Conservation (phyloP, 2,329 filamentous ascomycete species). For the Aureobasidium subglaciale region DNA sequence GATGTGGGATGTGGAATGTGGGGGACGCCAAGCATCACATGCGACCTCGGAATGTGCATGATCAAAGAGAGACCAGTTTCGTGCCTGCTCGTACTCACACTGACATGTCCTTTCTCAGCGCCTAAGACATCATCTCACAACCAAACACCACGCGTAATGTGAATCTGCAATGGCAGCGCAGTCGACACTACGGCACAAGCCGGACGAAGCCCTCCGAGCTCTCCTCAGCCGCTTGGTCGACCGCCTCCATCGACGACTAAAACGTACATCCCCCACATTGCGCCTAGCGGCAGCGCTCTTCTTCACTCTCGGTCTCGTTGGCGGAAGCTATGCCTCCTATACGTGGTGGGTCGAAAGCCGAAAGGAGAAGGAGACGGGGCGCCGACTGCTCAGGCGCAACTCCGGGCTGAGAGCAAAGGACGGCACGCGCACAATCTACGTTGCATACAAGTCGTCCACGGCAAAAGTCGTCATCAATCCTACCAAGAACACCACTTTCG, state of each 20-base stretch:
- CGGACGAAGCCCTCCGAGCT: slow-evolving; percentile 37
- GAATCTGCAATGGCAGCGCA: slow-evolving; percentile 65
- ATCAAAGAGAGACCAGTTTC: not conserved
- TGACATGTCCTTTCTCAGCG: not conserved
- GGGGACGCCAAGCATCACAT: slow-evolving; percentile 6
- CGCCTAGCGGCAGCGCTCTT: slow-evolving; percentile 70
- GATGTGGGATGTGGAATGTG: not conserved
- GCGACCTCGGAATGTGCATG: slow-evolving; percentile 13
- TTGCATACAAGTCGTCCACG: slow-evolving; percentile 80
- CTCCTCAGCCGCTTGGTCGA: slow-evolving; percentile 44
- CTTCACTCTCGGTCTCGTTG: slow-evolving; percentile 70
- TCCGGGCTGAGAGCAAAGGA: slow-evolving; percentile 92
- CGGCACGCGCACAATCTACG: slow-evolving; percentile 88
- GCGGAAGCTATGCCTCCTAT: slow-evolving; percentile 69
- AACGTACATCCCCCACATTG: slow-evolving; percentile 60
- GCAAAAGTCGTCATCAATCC: slow-evolving; percentile 86
- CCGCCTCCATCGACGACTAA: slow-evolving; percentile 45
- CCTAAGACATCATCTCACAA: not conserved
- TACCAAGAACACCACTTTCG: slow-evolving; percentile 89
- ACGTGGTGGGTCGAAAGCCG: slow-evolving; percentile 67
- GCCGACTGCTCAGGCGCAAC: slow-evolving; percentile 77
- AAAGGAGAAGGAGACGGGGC: slow-evolving; percentile 74
- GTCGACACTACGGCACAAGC: slow-evolving; percentile 59
- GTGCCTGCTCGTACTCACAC: not conserved
- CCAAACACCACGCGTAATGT: not conserved